phyloP scores from a whole-genome alignment of 768 basidiomycete genomes.

The Mycena vulgaris region DNA sequence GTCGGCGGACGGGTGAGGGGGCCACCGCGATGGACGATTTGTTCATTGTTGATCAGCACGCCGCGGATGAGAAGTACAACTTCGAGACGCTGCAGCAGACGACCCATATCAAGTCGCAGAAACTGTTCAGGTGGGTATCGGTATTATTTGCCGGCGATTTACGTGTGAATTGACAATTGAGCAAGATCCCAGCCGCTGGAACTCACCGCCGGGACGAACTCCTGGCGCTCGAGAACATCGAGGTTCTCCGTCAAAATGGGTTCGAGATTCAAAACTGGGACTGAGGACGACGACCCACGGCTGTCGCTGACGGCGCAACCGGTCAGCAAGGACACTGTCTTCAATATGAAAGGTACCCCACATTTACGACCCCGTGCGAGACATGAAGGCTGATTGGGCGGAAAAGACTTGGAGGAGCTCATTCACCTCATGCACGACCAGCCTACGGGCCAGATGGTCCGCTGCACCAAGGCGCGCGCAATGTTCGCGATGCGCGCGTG shows the following conservation, averaged over 20 bases:
- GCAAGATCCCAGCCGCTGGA: slow-evolving; percentile 87
- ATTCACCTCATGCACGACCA: slow-evolving; percentile 87
- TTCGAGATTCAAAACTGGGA: slow-evolving; percentile 77
- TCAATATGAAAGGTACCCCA: slow-evolving; percentile 85
- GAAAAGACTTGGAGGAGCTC: slow-evolving; percentile 91
- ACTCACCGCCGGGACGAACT: slow-evolving; percentile 93
- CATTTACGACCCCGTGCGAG: not conserved
- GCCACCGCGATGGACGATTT: slow-evolving; percentile 78
- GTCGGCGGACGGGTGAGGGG: slow-evolving; percentile 62
- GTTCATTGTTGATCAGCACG: slow-evolving; percentile 98
- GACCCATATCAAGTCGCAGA: slow-evolving; percentile 92
- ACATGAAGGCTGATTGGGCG: slow-evolving; percentile 14
- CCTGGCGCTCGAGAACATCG: slow-evolving; percentile 87
- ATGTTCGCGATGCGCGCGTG: slow-evolving; percentile 99
- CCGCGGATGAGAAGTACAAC: slow-evolving; percentile 98
- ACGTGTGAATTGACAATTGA: slow-evolving; percentile 18
- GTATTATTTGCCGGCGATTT: not conserved
- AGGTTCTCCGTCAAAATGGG: slow-evolving; percentile 88
- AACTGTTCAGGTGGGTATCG: slow-evolving; percentile 77
- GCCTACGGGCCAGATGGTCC: slow-evolving; percentile 85
- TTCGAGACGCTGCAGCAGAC: slow-evolving; percentile 94
- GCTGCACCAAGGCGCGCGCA: slow-evolving; percentile 91
- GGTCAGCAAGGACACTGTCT: slow-evolving; percentile 91
- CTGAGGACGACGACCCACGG: slow-evolving; percentile 58
- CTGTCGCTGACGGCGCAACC: slow-evolving; percentile 87